Evolutionary conservation across 2,329 filamentous ascomycete species (phyloP), one percentile per base, ranked within the genome.

Genomic region (Pleoardoris graminearum): DNA sequence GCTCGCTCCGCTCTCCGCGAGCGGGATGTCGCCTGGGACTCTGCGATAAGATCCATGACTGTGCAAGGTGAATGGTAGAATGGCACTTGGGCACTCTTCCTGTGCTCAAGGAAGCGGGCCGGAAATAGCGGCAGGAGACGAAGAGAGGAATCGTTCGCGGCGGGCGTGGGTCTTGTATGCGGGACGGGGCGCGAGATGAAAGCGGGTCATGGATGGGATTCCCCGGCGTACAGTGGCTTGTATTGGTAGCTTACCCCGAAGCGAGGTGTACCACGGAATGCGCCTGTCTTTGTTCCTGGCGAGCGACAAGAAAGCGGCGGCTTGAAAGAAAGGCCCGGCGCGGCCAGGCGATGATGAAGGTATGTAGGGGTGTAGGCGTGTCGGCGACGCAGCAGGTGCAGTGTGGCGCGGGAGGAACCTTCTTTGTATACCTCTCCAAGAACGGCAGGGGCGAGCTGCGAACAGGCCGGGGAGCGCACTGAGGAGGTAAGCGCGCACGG

Each of bases 1-100:
- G 39, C 30, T 25, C 36, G 48, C 23, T 45, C 51, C 14, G 46
- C 38, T 50, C 51, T 44, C 25, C 51, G 58, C 38, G 64, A 49
- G 41, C 65, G 61, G 37, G 51, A 47, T 14, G 46, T 37, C 21
- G 44, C 16, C 19, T 21, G 45, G 10, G 39, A 36, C 12, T 46
- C 49, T 39, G 49, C 33, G 23, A n/a, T 27, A 36, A 27, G 23
- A 7, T 55, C 53, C 53, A 51, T 55, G 53, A 43, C 21, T 16
- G 2, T 16, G 43, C 16, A 22, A 19, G 29, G n/a, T 3, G 35
- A 37, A 37, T 45, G 41, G 42, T 19, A n/a, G 5, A n/a, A 16
- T 19, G 14, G 25, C 6, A 30, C n/a, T 6, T 14, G 7, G 33
- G 19, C 33, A 14, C 27, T 11, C 33, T 19, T 22, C 16, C 3